phyloP scores from a whole-genome alignment of 148 eudicot species.

The Hydrangea macrophylla region DNA sequence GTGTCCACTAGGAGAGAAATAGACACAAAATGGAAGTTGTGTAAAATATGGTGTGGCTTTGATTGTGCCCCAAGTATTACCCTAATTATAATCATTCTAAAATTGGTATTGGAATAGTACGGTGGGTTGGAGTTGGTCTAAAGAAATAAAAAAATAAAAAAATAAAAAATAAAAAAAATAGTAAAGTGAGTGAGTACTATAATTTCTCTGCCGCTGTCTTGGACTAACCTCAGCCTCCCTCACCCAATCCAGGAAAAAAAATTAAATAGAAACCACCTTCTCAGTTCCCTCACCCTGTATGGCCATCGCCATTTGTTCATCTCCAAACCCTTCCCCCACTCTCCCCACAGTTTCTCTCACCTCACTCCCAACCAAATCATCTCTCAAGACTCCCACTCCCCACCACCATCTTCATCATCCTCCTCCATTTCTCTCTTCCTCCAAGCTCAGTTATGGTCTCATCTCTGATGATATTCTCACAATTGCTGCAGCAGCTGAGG shows the following conservation, averaged over 20 bases:
- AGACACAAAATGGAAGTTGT: too few relatives aligned
- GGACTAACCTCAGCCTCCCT: neutral
- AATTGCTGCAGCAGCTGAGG: neutral
- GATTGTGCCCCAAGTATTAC: too few relatives aligned
- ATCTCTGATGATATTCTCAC: neutral
- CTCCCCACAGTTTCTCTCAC: constrained; percentile 3
- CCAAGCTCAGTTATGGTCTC: neutral
- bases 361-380: constrained; percentile 7
- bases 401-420: neutral
- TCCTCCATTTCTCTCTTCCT: neutral
- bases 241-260: neutral
- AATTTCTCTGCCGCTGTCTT: too few relatives aligned
- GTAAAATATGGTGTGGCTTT: too few relatives aligned
- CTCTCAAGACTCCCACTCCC: neutral
- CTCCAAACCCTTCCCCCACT: constrained; percentile 18
- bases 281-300: neutral
- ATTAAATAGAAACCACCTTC: too few relatives aligned
- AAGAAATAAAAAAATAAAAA: too few relatives aligned
- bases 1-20: too few relatives aligned
- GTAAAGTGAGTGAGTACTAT: too few relatives aligned
- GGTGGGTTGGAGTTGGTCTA: too few relatives aligned
- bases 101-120: too few relatives aligned
- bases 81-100: too few relatives aligned
- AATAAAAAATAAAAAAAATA: too few relatives aligned
- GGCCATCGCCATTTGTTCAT: constrained; percentile 23